Percentiles rank a stretch among this genome's conserved stretches.
Evolutionary conservation across 2,329 filamentous ascomycete genomes (phyloP).

Genomic region (Trichoderma aggressivum): DNA sequence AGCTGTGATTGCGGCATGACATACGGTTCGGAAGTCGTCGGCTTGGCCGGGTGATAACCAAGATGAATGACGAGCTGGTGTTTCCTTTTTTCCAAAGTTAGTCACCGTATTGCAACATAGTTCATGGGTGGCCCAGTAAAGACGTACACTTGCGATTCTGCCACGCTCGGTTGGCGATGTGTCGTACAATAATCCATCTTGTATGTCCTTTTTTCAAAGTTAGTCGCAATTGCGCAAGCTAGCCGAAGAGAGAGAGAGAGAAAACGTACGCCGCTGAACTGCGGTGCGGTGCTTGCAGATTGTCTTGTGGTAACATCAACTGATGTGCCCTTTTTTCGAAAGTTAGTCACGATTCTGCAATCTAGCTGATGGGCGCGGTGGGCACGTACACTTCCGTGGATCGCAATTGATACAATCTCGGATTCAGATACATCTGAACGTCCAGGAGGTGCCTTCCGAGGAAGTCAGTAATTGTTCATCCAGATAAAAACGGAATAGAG

Average conservation of each 20-base stretch:
- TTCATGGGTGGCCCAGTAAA: neutral
- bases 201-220: slow-evolving; percentile 13
- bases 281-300: neutral
- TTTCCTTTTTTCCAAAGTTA: slow-evolving; percentile 20
- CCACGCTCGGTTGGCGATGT: neutral
- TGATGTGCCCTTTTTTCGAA: slow-evolving; percentile 18
- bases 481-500: neutral
- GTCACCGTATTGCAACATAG: neutral
- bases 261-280: slow-evolving; percentile 7
- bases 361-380: neutral
- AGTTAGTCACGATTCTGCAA: slow-evolving; percentile 11
- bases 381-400: slow-evolving; percentile 21
- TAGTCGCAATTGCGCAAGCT: slow-evolving; percentile 16
- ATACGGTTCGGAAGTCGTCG: slow-evolving; percentile 4
- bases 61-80: slow-evolving; percentile 12
- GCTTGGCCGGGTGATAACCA: neutral
- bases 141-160: slow-evolving; percentile 10
- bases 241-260: neutral
- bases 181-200: neutral
- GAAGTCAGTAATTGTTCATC: slow-evolving; percentile 22
- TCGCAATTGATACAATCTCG: slow-evolving; percentile 18
- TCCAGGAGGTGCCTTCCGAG: slow-evolving; percentile 22
- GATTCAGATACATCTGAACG: slow-evolving; percentile 9
- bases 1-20: neutral
- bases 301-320: neutral